phyloP scores from a whole-genome alignment of 2,329 filamentous ascomycete genomes.

The Xylaria sp. region DNA sequence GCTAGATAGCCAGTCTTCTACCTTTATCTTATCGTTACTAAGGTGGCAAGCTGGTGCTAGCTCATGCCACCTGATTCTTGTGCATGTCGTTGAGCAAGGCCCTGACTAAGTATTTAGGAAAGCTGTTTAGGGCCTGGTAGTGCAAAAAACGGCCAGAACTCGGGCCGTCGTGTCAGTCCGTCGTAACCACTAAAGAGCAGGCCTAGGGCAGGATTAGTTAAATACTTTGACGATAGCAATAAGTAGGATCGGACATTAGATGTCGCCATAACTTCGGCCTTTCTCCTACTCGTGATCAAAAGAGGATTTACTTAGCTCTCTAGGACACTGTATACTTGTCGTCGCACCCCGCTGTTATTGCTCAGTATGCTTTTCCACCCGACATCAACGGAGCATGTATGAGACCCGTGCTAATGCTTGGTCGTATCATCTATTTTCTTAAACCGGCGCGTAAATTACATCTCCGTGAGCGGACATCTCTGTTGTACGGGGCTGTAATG shows the following conservation, averaged over 20 bases:
- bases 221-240: background rate
- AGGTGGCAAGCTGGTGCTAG: background rate
- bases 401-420: no score
- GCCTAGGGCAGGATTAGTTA: background rate
- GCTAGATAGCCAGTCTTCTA: background rate
- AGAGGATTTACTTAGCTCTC: background rate
- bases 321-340: background rate
- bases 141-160: background rate
- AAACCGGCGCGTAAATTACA: no score
- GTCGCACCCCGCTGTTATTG: no score
- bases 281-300: background rate
- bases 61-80: background rate
- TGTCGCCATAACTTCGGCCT: background rate
- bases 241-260: background rate
- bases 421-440: no score
- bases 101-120: no score
- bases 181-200: background rate
- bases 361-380: no score
- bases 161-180: background rate
- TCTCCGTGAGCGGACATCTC: no score
- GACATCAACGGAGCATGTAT: no score
- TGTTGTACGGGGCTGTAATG: no score
- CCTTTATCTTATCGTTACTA: background rate
- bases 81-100: no score
- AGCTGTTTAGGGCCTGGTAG: no score